Evolutionary conservation across 2,329 filamentous ascomycete genomes (phyloP), one percentile per base, ranked within the genome.

Genomic region (Cladorrhinum sp.): DNA sequence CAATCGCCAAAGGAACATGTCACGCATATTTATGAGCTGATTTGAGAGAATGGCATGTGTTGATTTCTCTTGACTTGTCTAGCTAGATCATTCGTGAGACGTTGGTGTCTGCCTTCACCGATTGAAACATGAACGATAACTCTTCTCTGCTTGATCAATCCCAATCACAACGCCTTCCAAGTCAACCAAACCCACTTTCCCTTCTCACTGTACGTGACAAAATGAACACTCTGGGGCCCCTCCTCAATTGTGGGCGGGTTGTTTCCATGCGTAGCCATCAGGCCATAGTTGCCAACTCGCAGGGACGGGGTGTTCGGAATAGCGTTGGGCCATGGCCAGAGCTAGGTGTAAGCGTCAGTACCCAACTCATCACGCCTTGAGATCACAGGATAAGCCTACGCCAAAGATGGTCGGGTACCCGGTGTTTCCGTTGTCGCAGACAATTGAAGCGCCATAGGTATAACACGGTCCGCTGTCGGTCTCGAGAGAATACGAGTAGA

Each of bases 151-250:
- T n/a, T n/a, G n/a, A n/a, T n/a, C n/a, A n/a, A n/a, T n/a, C n/a
- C n/a, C n/a, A n/a, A n/a, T 33, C 28, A 16, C 30, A 55, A 26
- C 49, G 6, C 33, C 53, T 36, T 52, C 63, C 63, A 65, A 10
- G 62, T 61, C 39, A 64, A 39, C 64, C 64, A 65, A 16, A 65
- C 63, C 21, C 59, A 61, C 28, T 64, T 61, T 12, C 56, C 60
- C n/a, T 50, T 23, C 30, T 64, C 63, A 2, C 14, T 46, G 21
- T 56, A 62, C 20, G 51, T 39, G 3, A 54, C 53, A 21, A 64
- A 51, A 18, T 60, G 60, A 20, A 66, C 24, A 1, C 55, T 55
- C 53, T 60, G 52, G 1, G 62, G 62, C 18, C 48, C 49, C n/a
- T 61, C 64, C 9, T 33, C 39, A 21, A 21, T 12, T 2, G 14